A percentile compares a stretch with the other conserved stretches of the same genome.
Evolutionary conservation across 192 early-diverging fungal genomes (phyloP).

Genomic region (Cetraspora pellucida): DNA sequence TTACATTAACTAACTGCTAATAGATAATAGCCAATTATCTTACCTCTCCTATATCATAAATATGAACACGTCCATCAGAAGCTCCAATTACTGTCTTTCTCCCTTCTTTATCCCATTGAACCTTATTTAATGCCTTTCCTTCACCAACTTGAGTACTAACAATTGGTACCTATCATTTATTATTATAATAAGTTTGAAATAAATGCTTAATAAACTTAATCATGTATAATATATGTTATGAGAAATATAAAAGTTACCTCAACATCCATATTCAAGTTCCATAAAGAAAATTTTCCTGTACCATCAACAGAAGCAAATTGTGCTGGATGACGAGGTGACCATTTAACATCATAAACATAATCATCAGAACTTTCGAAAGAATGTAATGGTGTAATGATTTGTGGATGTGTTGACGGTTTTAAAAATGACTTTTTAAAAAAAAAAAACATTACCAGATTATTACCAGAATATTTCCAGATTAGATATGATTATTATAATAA

Average conservation of each 20-base stretch:
- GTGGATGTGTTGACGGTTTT: slow-evolving; percentile 52
- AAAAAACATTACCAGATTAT: neutral
- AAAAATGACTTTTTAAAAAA: slow-evolving; percentile 51
- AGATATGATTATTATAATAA: no score
- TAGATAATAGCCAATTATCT: slow-evolving; percentile 11
- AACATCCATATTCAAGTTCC: slow-evolving; percentile 89
- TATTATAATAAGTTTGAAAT: neutral
- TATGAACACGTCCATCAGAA: slow-evolving; percentile 78
- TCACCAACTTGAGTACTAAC: slow-evolving; percentile 60
- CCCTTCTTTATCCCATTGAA: slow-evolving; percentile 93
- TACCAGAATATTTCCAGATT: neutral
- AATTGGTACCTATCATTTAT: slow-evolving; percentile 49
- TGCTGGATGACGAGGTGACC: slow-evolving; percentile 96
- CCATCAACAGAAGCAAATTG: slow-evolving; percentile 93
- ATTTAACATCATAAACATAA: slow-evolving; percentile 97
- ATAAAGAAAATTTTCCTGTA: slow-evolving; percentile 85
- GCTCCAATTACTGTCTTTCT: slow-evolving; percentile 78
- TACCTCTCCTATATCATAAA: slow-evolving; percentile 95
- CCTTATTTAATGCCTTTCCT: slow-evolving; percentile 84
- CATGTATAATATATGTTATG: no score
- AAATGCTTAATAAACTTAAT: no score
- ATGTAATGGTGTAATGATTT: slow-evolving; percentile 65
- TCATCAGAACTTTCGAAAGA: slow-evolving; percentile 93
- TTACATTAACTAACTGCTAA: no score
- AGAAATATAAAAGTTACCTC: slow-evolving; percentile 58